Evolutionary conservation across 2,329 filamentous ascomycete species (phyloP), one percentile per base, ranked within the genome.

Genomic region (Pseudocercospora vitis): DNA sequence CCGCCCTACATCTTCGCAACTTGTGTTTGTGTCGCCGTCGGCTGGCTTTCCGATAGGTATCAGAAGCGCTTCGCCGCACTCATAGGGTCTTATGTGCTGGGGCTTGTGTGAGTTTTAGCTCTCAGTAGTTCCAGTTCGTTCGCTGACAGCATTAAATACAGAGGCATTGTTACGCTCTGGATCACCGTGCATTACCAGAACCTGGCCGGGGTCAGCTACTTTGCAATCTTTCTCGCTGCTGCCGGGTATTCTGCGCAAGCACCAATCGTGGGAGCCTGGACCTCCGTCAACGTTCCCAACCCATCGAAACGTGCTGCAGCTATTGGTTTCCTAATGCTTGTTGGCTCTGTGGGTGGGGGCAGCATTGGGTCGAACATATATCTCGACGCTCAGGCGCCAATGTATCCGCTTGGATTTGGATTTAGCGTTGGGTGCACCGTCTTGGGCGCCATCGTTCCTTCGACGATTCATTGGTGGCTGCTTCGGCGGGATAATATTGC

Each of bases 321-420:
- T 6, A 48, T 53, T 23, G 51, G 51, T 4, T 53, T 48, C 32
- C 33, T 53, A n/a, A 53, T 53, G 51, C 31, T 48, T 1, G 32
- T 48, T 7, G 51, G 51, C 4, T 48, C 44, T 14, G 44, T 48
- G 5, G 51, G 51, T 12, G 51, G 51, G 14, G 51, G 51, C 4
- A 53, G 51, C 31, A 53, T 53, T 39, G 51, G 51, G n/a, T 48
- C 44, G 6, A 53, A 53, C 18, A 53, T 53, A n/a, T 53, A 48
- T 21, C 29, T 53, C 8, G 44, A 44, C 24, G 40, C 51, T n/a
- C 8, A 53, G 23, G 51, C 51, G 24, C 51, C 51, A 12, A 33
- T 40, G 6, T 53, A 53, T 23, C 44, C 51, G 11, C 24, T 53
- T 18, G 51, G 51, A 3, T 53, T 53, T 35, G 51, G 33, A 3